phyloP scores from a whole-genome alignment of 2,329 filamentous ascomycete species.

The Nakataea oryzae region DNA sequence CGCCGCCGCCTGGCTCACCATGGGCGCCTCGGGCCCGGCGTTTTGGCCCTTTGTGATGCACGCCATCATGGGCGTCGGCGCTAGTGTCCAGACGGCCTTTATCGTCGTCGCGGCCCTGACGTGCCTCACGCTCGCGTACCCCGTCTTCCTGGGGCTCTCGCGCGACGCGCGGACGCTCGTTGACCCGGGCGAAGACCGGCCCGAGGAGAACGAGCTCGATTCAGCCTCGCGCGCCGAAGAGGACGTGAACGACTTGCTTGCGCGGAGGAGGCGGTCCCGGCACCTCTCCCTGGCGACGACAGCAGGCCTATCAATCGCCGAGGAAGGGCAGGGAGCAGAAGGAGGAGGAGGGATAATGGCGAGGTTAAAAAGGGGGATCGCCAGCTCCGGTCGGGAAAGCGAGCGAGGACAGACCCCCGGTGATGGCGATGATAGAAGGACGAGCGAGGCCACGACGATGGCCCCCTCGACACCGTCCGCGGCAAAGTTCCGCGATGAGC shows the following conservation, averaged over 20 bases:
- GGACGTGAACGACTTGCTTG: neutral
- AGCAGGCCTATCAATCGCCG: too few relatives aligned
- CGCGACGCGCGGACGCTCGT: conserved; percentile 31
- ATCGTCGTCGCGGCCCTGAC: conserved; percentile 48
- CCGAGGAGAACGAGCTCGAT: neutral
- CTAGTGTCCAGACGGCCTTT: conserved; percentile 51
- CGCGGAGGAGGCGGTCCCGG: neutral
- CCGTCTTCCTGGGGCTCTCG: conserved; percentile 36
- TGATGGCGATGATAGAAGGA: neutral
- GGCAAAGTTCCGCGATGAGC: neutral
- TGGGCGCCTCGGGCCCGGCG: conserved; percentile 62
- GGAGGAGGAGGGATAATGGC: neutral
- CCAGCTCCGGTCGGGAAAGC: neutral
- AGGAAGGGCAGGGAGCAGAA: neutral
- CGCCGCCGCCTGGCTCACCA: conserved; percentile 68
- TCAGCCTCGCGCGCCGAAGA: neutral
- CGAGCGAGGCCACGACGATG: neutral
- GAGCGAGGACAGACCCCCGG: neutral
- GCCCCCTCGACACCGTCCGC: neutral
- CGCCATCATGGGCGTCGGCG: conserved; percentile 50
- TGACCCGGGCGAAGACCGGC: conserved; percentile 11
- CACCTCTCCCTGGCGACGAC: neutral
- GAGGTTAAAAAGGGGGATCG: neutral
- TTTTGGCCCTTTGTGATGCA: conserved; percentile 68
- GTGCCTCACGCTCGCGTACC: conserved; percentile 33